phyloP scores from a whole-genome alignment of 257 asterid species.

The Gentiana dahurica region DNA sequence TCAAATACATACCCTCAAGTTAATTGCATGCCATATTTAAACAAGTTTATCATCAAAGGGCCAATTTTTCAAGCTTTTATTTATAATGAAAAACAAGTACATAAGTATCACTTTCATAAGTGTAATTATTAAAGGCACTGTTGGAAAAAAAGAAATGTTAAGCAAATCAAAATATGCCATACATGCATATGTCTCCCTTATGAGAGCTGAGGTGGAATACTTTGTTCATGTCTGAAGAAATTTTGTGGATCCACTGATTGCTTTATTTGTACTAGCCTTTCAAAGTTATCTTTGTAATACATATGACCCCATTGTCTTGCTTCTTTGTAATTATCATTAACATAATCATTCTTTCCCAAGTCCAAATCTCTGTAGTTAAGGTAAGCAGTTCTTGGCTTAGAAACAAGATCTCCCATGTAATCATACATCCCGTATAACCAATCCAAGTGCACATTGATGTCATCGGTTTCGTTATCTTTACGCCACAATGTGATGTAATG shows the following conservation, averaged over 20 bases:
- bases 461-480: neutral
- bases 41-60: no score
- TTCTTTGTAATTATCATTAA: slow-evolving; percentile 19
- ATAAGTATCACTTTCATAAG: no score
- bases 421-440: slow-evolving; percentile 33
- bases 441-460: slow-evolving; percentile 9
- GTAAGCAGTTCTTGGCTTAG: slow-evolving; percentile 52
- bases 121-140: no score
- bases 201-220: slow-evolving; percentile 24
- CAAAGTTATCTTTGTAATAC: slow-evolving; percentile 40
- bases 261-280: slow-evolving; percentile 35
- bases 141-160: no score
- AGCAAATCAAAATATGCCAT: no score
- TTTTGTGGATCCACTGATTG: slow-evolving; percentile 37
- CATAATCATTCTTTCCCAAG: slow-evolving; percentile 26
- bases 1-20: no score
- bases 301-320: slow-evolving; percentile 41
- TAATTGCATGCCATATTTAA: no score
- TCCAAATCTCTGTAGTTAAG: slow-evolving; percentile 56
- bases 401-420: slow-evolving; percentile 35
- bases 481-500: slow-evolving; percentile 50
- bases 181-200: slow-evolving; percentile 4
- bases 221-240: slow-evolving; percentile 49
- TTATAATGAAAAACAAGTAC: no score
- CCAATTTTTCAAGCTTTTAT: no score